Evolutionary conservation across 176 grass and related monocot species (phyloP), one percentile per base, ranked within the genome.

Genomic region (Rhipidocladum racemiflorum): DNA sequence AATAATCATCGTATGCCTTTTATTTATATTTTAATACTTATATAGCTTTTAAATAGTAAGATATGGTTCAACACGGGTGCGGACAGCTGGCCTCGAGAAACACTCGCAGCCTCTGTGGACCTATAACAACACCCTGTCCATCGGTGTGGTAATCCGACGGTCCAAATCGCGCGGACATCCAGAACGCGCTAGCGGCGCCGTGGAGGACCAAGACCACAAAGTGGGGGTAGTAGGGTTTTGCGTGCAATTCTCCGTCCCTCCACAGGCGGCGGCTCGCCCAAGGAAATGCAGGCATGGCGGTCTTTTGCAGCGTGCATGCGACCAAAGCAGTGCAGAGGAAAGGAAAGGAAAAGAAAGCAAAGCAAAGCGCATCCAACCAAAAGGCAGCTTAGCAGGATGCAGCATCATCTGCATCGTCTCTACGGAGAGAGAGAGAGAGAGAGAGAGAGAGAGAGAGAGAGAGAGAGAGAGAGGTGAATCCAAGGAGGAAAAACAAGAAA

Each of bases 281-380:
- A 78, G 56, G 85, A 67, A 40, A 30, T 6, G 38, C 7, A 68
- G 25, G 78, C 18, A 12, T 3, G 67, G 39, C 42, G 56, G 84
- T 80, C 84, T 65, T 80, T 76, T 70, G 62, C 3, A 4, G 29
- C 40, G 51, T 48, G 85, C 85, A 76, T 82, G 79, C 79, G 29
- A 65, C 79, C 77, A 81, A 65, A 86, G 77, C 65, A 44, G 27
- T 3, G 49, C 65, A 24, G 64, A 34, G 57, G n/a, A 68, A 55
- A 39, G 64, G 7, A 62, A 10, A 16, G 1, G 4, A 40, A 18
- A 17, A 7, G 30, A 81, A 39, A 38, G 42, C 20, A 66, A 69
- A 78, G 57, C 43, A 49, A 8, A 70, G 24, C 40, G 34, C 65
- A 13, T 68, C 65, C 38, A n/a, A 39, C 44, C 44, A 83, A 72